A percentile compares a stretch with the other conserved stretches of the same genome.
Evolutionary conservation across 352 stramenopile genomes (phyloP).

Genomic region (Globisporangium rhizosaccharum): DNA sequence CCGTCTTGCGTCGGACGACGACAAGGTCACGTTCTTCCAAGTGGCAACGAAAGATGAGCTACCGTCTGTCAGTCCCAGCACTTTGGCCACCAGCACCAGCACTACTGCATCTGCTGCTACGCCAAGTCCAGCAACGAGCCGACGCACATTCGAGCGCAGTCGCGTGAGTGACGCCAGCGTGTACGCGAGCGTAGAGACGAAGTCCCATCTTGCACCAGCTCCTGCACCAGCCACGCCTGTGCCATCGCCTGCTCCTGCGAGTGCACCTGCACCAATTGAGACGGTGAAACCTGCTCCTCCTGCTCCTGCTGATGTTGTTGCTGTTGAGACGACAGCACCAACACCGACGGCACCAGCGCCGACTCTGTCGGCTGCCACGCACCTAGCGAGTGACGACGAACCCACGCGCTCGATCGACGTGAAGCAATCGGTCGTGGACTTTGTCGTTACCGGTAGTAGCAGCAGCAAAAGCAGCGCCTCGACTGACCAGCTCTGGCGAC

Average conservation of each 20-base stretch:
- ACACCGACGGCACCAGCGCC: not conserved
- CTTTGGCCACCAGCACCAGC: not conserved
- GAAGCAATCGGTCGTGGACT: conserved; percentile 11
- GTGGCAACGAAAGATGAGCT: not conserved
- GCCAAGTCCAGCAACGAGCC: too few species aligned
- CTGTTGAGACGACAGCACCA: not conserved
- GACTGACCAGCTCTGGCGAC: conserved; percentile 6
- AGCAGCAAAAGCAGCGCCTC: not conserved
- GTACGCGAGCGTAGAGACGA: too few species aligned
- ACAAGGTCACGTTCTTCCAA: conserved; percentile 51
- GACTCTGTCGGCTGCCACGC: not conserved
- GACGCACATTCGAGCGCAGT: too few species aligned
- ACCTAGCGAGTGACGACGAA: too few species aligned
- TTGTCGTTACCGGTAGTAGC: not conserved
- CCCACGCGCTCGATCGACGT: conserved; percentile 6
- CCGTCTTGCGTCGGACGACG: conserved; percentile 28
- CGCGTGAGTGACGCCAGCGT: too few species aligned
- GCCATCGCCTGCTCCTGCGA: too few species aligned
- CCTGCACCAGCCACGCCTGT: too few species aligned
- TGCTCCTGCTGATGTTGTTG: too few species aligned
- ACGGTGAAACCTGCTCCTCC: too few species aligned
- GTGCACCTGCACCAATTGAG: too few species aligned
- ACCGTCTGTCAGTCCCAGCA: not conserved
- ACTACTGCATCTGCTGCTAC: not conserved
- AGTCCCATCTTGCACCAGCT: too few species aligned